Percentiles rank a stretch among this genome's conserved stretches.
Evolutionary conservation across 1,284 basidiomycete species (phyloP).

Genomic region (Earliella scabrosa): DNA sequence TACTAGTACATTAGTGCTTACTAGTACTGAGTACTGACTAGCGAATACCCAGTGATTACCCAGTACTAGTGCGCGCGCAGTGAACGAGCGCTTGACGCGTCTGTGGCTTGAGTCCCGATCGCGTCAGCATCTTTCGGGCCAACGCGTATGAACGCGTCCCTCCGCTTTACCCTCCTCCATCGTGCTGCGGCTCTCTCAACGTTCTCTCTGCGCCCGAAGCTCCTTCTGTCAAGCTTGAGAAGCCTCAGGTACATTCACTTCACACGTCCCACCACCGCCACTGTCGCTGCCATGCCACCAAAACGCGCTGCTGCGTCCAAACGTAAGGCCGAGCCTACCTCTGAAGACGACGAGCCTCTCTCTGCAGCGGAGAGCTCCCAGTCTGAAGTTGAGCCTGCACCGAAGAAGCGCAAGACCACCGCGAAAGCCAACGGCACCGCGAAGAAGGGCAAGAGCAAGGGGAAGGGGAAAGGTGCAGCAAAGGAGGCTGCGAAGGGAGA

Average conservation of each 20-base stretch:
- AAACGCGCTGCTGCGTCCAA: constrained; percentile 35
- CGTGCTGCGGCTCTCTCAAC: background rate
- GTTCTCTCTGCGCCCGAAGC: background rate
- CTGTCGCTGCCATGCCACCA: constrained; percentile 35
- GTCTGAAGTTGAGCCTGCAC: constrained; percentile 8
- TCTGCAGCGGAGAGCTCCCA: constrained; percentile 2
- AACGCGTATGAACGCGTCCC: constrained; percentile 14
- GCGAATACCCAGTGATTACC: too few relatives aligned
- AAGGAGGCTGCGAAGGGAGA: constrained; percentile 17
- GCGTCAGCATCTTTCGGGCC: constrained; percentile 4
- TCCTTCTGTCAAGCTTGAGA: too few relatives aligned
- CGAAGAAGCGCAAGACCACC: constrained; percentile 23
- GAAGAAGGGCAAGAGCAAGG: constrained; percentile 16
- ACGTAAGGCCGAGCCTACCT: constrained; percentile 26
- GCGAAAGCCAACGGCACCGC: constrained; percentile 15
- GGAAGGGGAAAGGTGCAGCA: constrained; percentile 28
- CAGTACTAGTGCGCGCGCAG: too few relatives aligned
- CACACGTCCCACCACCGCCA: too few relatives aligned
- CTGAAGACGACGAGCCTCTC: background rate
- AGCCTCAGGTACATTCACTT: too few relatives aligned
- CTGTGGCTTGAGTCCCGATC: constrained; percentile 25
- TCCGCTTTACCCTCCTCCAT: constrained; percentile 1
- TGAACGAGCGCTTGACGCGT: constrained; percentile 26
- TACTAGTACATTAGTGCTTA: too few relatives aligned
- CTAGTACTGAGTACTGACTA: too few relatives aligned